Percentiles rank a stretch among this genome's conserved stretches.
These are phyloP conservation scores for Suhomyces bribrorum DNA, from an alignment of 1,139 yeast genomes.

Conservation along the genomic window DNA sequence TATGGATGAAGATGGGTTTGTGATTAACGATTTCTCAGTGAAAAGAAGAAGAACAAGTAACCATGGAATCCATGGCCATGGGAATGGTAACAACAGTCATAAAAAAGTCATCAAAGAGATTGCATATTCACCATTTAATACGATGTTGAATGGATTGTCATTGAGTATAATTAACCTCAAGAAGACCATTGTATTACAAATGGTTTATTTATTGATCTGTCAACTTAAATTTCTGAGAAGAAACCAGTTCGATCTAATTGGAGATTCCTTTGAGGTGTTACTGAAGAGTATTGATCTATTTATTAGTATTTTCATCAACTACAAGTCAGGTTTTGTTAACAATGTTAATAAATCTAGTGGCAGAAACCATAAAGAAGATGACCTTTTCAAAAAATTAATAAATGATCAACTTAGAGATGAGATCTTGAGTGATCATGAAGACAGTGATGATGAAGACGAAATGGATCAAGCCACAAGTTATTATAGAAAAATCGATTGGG, in stretches of 20 bases:
- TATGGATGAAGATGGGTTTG: slow-evolving; percentile 49
- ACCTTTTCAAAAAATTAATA: slow-evolving; percentile 39
- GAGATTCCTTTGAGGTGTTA: slow-evolving; percentile 29
- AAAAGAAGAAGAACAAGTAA: slow-evolving; percentile 32
- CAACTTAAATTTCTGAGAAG: slow-evolving; percentile 38
- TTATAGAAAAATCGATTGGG: slow-evolving; percentile 46
- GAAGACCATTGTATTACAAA: slow-evolving; percentile 46
- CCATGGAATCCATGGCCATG: slow-evolving; percentile 8
- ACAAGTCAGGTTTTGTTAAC: slow-evolving; percentile 23
- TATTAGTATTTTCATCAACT: slow-evolving; percentile 42
- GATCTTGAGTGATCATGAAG: slow-evolving; percentile 37
- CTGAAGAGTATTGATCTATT: slow-evolving; percentile 38
- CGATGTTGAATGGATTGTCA: slow-evolving; percentile 47
- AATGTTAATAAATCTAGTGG: slow-evolving; percentile 14
- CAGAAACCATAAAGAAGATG: slow-evolving; percentile 36
- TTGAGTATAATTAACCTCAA: slow-evolving; percentile 49
- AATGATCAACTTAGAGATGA: slow-evolving; percentile 46
- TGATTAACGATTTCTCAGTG: slow-evolving; percentile 48
- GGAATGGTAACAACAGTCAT: slow-evolving; percentile 8
- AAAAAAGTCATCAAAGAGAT: slow-evolving; percentile 25
- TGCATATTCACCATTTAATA: slow-evolving; percentile 46
- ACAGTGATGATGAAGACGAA: slow-evolving; percentile 36
- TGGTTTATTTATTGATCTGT: slow-evolving; percentile 47
- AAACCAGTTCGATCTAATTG: slow-evolving; percentile 20
- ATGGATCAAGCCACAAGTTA: slow-evolving; percentile 19